Evolutionary conservation across 106 monocot species (phyloP), one percentile per base, ranked within the genome.

Genomic region (Iris macrosiphon): DNA sequence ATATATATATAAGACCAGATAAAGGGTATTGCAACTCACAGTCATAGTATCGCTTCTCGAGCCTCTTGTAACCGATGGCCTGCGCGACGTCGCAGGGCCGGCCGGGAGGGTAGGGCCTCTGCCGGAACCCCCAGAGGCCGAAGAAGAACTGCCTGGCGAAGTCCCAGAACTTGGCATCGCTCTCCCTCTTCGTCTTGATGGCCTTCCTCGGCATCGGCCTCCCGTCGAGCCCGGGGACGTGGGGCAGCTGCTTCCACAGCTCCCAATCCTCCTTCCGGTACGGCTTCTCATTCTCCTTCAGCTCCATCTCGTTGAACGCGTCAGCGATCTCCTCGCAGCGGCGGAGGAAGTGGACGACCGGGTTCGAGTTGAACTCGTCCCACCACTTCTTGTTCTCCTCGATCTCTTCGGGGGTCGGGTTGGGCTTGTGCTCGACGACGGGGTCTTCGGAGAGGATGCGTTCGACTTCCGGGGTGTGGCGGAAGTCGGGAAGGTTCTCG

Each of bases 21-120:
- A n/a, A n/a, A n/a, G n/a, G n/a, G n/a, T n/a, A n/a, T n/a, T n/a
- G 0, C 38, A 49, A 89, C 89, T 84, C 71, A 89, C 89, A 89
- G 49, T 89, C 89, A 52, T 84, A 89, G 21, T 89, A 89, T 11
- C 89, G 83, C 53, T 57, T 84, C 79, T 89, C 89, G 67, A 89
- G 58, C 33, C 26, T 57, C 76, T 89, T 84, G 29, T 84, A 80
- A 48, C 89, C 89, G 48, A 89, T 80, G 3, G 89, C 84, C 65
- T 89, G 89, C 0, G 89, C 80, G 3, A 80, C 76, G 61, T 89
- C 89, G 12, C 74, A 80, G 0, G 89, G 89, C 37, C 89, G 61
- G 3, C 89, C 80, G 16, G 89, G 71, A 14, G 89, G 89, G 40
- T 89, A 89, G 3, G 89, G 74, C 40, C 89, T 27, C 74, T 84